phyloP scores from a whole-genome alignment of 2,329 filamentous ascomycete species.

The Ceratocystis lukuohia region DNA sequence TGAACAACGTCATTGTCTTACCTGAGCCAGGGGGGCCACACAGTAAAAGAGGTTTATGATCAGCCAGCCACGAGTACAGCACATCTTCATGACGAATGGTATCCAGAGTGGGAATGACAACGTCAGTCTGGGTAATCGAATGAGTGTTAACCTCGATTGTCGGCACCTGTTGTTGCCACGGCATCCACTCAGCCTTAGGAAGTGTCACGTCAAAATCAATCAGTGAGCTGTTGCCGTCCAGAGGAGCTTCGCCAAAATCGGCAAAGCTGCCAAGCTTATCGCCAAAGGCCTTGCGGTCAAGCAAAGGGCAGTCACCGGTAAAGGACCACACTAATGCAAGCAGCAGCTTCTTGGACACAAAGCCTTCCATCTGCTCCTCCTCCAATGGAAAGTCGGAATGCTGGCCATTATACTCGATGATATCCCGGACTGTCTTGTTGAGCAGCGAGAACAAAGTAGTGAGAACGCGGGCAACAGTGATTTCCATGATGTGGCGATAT shows the following conservation, averaged over 20 bases:
- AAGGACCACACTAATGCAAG: slow-evolving; percentile 90
- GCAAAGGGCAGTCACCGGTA: slow-evolving; percentile 82
- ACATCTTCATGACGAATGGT: slow-evolving; percentile 97
- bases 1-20: slow-evolving; percentile 99
- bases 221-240: slow-evolving; percentile 67
- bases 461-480: slow-evolving; percentile 77
- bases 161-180: slow-evolving; percentile 92
- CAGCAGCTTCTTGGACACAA: slow-evolving; percentile 84
- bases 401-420: slow-evolving; percentile 91
- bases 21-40: slow-evolving; percentile 96
- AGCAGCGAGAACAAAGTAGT: slow-evolving; percentile 89
- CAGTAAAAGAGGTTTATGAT: slow-evolving; percentile 91
- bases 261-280: slow-evolving; percentile 71
- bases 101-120: slow-evolving; percentile 94
- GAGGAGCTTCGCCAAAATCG: slow-evolving; percentile 69
- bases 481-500: slow-evolving; percentile 97
- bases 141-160: slow-evolving; percentile 96
- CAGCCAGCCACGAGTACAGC: slow-evolving; percentile 97
- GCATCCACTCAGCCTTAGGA: slow-evolving; percentile 75
- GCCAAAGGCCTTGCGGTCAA: slow-evolving; percentile 78
- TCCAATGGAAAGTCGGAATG: slow-evolving; percentile 91
- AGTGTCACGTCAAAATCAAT: slow-evolving; percentile 92
- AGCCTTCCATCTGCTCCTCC: slow-evolving; percentile 76
- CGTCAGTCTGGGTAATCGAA: slow-evolving; percentile 92
- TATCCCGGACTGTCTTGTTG: slow-evolving; percentile 82